Percentiles rank a stretch among this genome's conserved stretches.
phyloP scores from a whole-genome alignment of 2,329 filamentous ascomycete genomes.

The Ophiocordyceps unilateralis region DNA sequence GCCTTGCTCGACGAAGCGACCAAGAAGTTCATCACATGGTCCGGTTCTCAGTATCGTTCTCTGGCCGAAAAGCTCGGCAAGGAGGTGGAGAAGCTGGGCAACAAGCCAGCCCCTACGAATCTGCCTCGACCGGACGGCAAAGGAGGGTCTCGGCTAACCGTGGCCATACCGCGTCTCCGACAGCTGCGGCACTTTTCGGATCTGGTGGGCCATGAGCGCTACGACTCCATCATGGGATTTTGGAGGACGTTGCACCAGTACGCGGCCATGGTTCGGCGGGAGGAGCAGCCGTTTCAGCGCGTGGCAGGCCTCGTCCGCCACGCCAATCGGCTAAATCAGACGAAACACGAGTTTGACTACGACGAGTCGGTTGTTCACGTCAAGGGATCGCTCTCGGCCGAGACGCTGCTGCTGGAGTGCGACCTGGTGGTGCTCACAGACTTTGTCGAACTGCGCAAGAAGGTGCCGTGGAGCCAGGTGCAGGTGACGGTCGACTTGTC shows the following conservation, averaged over 20 bases:
- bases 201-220: constrained; percentile 1
- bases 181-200: constrained; percentile 1
- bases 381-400: constrained; percentile 22
- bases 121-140: not conserved
- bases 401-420: constrained; percentile 26
- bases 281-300: constrained; percentile 31
- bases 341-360: constrained; percentile 12
- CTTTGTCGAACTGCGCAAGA: constrained; percentile 8
- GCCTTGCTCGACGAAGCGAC: constrained; percentile 44
- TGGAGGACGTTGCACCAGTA: constrained; percentile 4
- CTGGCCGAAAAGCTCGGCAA: constrained; percentile 3
- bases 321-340: constrained; percentile 13
- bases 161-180: not conserved
- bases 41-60: constrained; percentile 14
- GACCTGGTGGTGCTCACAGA: constrained; percentile 30
- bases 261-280: constrained; percentile 13
- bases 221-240: constrained; percentile 1
- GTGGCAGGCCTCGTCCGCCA: constrained; percentile 27
- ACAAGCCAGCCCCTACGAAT: not conserved
- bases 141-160: too few relatives aligned
- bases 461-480: not conserved
- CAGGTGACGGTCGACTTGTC: constrained; percentile 10
- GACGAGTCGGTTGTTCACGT: constrained; percentile 19
- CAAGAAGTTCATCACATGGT: constrained; percentile 44
- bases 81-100: constrained; percentile 3